Evolutionary conservation across 2,329 filamentous ascomycete genomes (phyloP), one percentile per base, ranked within the genome.

Genomic region (Fusarium continuum): DNA sequence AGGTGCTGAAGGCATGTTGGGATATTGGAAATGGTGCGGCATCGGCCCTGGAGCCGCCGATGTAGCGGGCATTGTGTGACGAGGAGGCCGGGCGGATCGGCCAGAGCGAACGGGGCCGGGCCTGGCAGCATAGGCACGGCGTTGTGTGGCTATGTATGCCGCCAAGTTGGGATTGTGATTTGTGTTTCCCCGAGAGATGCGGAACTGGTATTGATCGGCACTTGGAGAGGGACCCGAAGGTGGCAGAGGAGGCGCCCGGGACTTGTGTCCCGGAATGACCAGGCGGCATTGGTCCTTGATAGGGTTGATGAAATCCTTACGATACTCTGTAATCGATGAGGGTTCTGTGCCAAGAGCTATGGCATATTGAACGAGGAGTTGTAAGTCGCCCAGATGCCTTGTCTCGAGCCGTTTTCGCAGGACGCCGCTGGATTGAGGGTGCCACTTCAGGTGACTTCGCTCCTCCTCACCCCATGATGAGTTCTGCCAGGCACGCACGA

Each of bases 331-430:
- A 19, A 73, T 66, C 10, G 65, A 68, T 8, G 67, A 57, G 7
- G 74, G 64, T 49, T 77, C 68, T 6, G 75, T 73, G 19, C 76
- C 77, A n/a, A 80, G 67, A 6, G 75, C 67, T 25, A 78, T 68
- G 26, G 78, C 76, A 49, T 77, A 78, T 36, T 78, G 75, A 9
- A 81, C 71, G 8, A 81, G 66, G 13, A 75, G 64, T 25, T 75
- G 70, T 6, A 78, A 41, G 48, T 81, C 76, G 19, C 73, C 74
- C 14, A 82, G 71, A 57, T 82, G 80, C 4, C 79, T 74, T 17
- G 78, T 80, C 63, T 82, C 80, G 5, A 82, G 74, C 34, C 76
- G 75, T 57, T 81, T 82, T 13, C 79, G 72, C 28, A 81, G 62
- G 6, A 78, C 73, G 26, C 74, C 75, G 14, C 78, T 80, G 5